Evolutionary conservation across 768 basidiomycete genomes (phyloP), one percentile per base, ranked within the genome.

Genomic region (Xerocomus brunneocitrinus): DNA sequence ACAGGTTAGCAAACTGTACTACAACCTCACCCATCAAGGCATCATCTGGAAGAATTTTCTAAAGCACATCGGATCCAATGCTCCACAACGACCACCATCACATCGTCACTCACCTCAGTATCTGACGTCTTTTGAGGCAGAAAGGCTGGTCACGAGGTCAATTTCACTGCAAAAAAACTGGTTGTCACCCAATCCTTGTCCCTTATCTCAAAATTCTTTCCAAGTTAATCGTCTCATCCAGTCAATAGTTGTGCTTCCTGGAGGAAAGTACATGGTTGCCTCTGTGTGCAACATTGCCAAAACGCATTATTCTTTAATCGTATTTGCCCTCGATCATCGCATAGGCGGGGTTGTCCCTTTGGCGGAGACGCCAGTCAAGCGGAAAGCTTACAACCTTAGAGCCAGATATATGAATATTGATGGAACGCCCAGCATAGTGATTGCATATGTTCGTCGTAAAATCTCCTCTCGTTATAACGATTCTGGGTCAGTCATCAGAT

Each of bases 31-130:
- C 0, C 83, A 87, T 52, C 80, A 87, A 57, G 79, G 84, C 16
- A 68, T 80, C 43, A 81, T 87, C 38, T 88, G 87, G 87, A 85
- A 83, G 64, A 78, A 79, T 16, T 80, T 84, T 55, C 69, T 88
- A 53, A 65, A 71, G 38, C 65, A 69, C n/a, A 72, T 85, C 56
- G 73, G 73, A 25, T 71, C 83, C n/a, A 82, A 80, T 8, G 67
- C 84, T 16, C 79, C 84, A 5, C 82, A 82, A 4, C 67, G 85
- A 5, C 82, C 84, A 2, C 85, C 85, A 0, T 82, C 81, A 0
- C 72, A 74, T 56, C 74, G 76, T 31, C 79, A 81, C 60, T 67
- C 67, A 0, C 55, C 66, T 14, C 55, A 47, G 53, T 56, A 58
- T 47, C 16, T 77, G 43, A 69, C 67, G 5, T 73, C 69, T 12